These are phyloP conservation scores for Diaporthe ampelina DNA, from an alignment of 2,329 filamentous ascomycete species.

Conservation along the genomic window DNA sequence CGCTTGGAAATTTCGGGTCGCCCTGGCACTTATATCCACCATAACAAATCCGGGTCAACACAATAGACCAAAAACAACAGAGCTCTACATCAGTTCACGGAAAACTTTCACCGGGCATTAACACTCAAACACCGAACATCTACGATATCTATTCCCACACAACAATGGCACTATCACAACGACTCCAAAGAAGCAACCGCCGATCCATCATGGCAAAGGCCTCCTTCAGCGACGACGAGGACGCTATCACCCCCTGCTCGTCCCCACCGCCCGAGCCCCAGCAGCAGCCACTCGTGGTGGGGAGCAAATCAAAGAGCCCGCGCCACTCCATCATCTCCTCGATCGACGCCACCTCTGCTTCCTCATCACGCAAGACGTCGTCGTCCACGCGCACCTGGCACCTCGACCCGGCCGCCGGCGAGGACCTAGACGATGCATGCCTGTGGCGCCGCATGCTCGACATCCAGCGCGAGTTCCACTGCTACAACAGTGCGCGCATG, in stretches of 20 bases:
- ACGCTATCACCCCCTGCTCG: conserved; percentile 43
- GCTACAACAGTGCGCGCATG: conserved; percentile 61
- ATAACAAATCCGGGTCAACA: not conserved
- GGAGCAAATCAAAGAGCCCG: not conserved
- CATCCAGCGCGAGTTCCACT: conserved; percentile 56
- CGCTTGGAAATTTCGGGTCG: conserved; percentile 12
- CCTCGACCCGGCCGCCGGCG: conserved; percentile 46
- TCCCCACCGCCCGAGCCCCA: conserved; percentile 37
- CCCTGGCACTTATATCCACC: conserved; percentile 23
- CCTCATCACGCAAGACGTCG: conserved; percentile 26
- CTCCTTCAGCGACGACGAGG: conserved; percentile 43
- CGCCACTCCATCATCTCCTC: conserved; percentile 19
- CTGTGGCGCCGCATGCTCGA: conserved; percentile 60
- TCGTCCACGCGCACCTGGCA: conserved; percentile 37
- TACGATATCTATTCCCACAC: not conserved
- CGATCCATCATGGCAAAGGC: conserved; percentile 39
- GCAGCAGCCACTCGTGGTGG: not conserved
- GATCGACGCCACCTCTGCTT: not conserved
- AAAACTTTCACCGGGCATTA: not conserved
- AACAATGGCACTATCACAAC: conserved; percentile 23
- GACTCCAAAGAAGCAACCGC: conserved; percentile 17
- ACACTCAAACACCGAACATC: not conserved
- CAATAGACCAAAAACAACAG: not conserved
- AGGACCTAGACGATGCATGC: conserved; percentile 51
- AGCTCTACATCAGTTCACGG: not conserved